Base-by-base conservation (phyloP, 2,329 filamentous ascomycete species). In the Ophiostoma ulmi region DNA sequence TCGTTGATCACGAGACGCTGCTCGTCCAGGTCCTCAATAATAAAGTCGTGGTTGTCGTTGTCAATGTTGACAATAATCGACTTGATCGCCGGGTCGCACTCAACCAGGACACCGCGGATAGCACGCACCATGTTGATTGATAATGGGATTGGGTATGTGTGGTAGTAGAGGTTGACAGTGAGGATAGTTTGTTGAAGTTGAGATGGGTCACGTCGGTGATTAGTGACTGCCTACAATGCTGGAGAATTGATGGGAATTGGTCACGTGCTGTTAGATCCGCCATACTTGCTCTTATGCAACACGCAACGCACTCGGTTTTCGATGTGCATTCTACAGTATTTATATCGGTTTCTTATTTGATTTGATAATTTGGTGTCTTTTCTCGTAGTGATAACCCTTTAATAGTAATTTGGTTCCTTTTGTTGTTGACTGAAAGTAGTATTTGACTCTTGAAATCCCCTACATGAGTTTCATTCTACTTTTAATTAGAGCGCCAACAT, bases 81-180 rank as follows among this genome's bases (percentile, higher is more conserved):
- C 80, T 93, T 94, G 84, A 94, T 93, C 64, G 90, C 92, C n/a
- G 91, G 90, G 78, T 94, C 91, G 80, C 90, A 93, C 79, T 93
- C 88, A 79, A 94, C 88, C 74, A 94, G 85, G 38, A 92, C 89
- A 73, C 91, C 73, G 41, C 73, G 72, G 67, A 74, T 74, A 10
- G 73, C 73, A 36, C 73, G 73, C 39, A 74, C 73, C 73, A 74
- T 74, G 69, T 36, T 61, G 55, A 8, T 65, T 22, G 36, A 39
- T 26, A 17, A 6, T 6, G 38, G 20, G 31, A 20, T n/a, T 38
- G 13, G 11, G 58, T 36, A 14, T 13, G 11, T 17, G 44, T 39
- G 44, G 44, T 39, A n/a, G 70, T 26, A 35, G 31, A 55, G 39
- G 31, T 22, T 55, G 35, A 17, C 20, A 5, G 41, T 17, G 26